Percentiles rank a stretch among this genome's conserved stretches.
phyloP scores from a whole-genome alignment of 108 stramenopile species.

The Fistulifera solaris region DNA sequence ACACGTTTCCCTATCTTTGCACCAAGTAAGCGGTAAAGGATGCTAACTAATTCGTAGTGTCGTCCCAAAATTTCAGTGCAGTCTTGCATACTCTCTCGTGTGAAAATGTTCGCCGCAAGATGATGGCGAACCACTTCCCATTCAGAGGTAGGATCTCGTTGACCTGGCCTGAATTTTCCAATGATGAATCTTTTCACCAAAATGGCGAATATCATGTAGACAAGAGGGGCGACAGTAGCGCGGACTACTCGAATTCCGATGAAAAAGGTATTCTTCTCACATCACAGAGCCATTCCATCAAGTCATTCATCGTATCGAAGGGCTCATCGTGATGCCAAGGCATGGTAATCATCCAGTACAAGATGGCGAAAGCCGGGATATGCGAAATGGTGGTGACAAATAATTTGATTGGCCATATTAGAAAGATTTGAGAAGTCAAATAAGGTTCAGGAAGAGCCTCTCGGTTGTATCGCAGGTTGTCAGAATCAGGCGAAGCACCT shows the following conservation, averaged over 20 bases:
- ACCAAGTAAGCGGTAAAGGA: conserved; percentile 40
- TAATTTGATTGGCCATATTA: conserved; percentile 25
- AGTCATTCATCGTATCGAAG: conserved; percentile 21
- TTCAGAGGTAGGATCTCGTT: conserved; percentile 24
- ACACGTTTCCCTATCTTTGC: conserved; percentile 59
- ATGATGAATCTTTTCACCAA: conserved; percentile 45
- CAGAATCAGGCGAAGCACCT: conserved; percentile 5
- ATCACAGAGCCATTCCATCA: conserved; percentile 50
- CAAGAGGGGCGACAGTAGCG: conserved; percentile 24
- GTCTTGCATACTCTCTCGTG: conserved; percentile 28
- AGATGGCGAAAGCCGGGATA: conserved; percentile 33
- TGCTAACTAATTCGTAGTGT: conserved; percentile 44
- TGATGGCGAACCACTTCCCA: conserved; percentile 38
- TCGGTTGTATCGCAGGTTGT: conserved; percentile 22
- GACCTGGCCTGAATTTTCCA: conserved; percentile 44
- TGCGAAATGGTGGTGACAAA: conserved; percentile 30
- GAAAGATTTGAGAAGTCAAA: conserved; percentile 13
- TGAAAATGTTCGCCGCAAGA: conserved; percentile 30
- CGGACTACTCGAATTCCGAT: conserved; percentile 36
- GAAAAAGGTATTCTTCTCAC: conserved; percentile 44
- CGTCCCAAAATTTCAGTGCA: conserved; percentile 46
- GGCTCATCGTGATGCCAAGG: conserved; percentile 9
- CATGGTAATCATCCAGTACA: conserved; percentile 25
- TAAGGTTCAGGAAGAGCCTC: conserved; percentile 30
- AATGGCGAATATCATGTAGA: conserved; percentile 45